Base-by-base conservation (phyloP, 2,329 filamentous ascomycete species). In the Cordyceps cicadae region DNA sequence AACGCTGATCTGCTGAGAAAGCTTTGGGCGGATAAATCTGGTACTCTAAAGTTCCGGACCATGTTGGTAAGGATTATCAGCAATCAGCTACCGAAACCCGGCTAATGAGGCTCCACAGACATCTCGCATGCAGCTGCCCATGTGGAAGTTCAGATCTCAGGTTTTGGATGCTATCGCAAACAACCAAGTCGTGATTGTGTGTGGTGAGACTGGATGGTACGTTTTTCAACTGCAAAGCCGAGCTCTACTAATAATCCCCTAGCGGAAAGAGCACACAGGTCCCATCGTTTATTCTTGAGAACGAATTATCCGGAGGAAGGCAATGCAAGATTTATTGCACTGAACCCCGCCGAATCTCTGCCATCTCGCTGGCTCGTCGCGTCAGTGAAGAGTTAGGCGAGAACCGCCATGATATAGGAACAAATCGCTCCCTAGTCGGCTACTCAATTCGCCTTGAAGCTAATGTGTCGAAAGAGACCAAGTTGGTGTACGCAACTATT, bases 381-480 rank as follows among this genome's bases (percentile, higher is more conserved):
- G 94, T 99, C 19, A 96, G 92, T 69, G 91, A 97, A 72, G 94
- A 99, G 71, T 81, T 99, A 26, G 94, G 94, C 8, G 94, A 99
- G 72, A 84, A 81, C 57, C 88, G 86, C 64, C 84, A 84, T 62
- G 93, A 96, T 64, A 75, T 97, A 48, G 94, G 94, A 45, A 95
- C 91, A 0, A 76, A 79, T 48, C 82, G 89, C 58, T 97, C 94
- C 3, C 79, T 99, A 2, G 87, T 99, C 24, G 94, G 94, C 50
- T 99, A 96, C 77, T 92, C 94, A 1, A 97, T 99, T 66, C 86
- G 94, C 19, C 78, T 99, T 21, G 94, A 99, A 72, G 89, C 91
- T 54, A 96, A 95, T 67, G 89, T 88, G 0, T 88, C 87, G 17
- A 83, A 86, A 34, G 87, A 91, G 66, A 97, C 92, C 2, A 82